Evolutionary conservation across 2,329 filamentous ascomycete genomes (phyloP), one percentile per base, ranked within the genome.

Genomic region (Sordariomycetes sp.): DNA sequence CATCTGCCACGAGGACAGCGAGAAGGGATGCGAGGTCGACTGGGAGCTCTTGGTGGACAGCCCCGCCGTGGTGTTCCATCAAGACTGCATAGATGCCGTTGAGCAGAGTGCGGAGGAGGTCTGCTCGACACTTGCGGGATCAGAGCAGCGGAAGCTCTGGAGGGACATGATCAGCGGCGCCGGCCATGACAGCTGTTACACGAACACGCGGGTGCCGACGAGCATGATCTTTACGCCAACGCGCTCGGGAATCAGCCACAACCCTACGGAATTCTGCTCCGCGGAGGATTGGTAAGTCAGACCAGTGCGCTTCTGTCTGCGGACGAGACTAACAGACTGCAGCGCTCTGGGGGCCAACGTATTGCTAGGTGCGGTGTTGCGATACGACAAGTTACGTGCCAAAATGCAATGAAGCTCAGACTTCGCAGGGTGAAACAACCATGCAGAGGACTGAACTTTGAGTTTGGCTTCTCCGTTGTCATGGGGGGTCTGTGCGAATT

Each of bases 61-160:
- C 10, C 66, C 70, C 0, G 73, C 73, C 2, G 67, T 75, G 1
- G 64, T 64, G 21, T 83, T 84, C 54, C 63, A 81, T 46, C 51
- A 65, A 4, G 71, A 77, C 41, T 82, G 79, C 46, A 76, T 83
- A 38, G 46, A 60, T 8, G 72, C 73, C 36, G 70, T 82, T 11
- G 60, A 68, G 37, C 54, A 68, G 32, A 73, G 69, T 33, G 72
- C 75, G 0, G 53, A 54, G 20, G 67, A 65, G 15, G 55, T 75
- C 24, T 66, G 72, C 25, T 64, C 70, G 3, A 21, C 17, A 7
- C 39, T 41, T 1, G 33, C 34, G 2, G 32, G 35, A n/a, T 24
- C 30, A 4, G 10, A 21, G 2, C 17, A 27, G 9, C 33, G 36
- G 26, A 39, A 34, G 18, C 40, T 50, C 15, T 31, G 48, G 45